Conservation (phyloP, 768 basidiomycete genomes). For the Chiua virens region DNA sequence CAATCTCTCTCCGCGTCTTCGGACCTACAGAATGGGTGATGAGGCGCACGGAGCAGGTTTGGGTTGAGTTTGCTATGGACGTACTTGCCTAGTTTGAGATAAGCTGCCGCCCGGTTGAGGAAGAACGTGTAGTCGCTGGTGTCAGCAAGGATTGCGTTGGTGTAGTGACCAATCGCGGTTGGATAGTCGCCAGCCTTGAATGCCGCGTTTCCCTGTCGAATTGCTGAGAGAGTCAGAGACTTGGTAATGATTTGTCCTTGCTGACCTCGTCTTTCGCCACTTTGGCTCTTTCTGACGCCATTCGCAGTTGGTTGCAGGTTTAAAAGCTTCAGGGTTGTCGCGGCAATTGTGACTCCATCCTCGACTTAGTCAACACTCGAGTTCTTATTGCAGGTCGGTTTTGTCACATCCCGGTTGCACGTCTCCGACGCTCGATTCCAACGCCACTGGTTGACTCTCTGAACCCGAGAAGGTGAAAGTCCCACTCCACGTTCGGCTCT, state of each 20-base stretch:
- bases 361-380: too few relatives aligned
- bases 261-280: constrained; percentile 35
- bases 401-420: background rate
- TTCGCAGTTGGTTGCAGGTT: constrained; percentile 9
- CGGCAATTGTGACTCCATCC: too few relatives aligned
- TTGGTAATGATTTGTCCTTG: background rate
- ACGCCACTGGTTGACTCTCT: background rate
- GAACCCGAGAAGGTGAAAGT: background rate
- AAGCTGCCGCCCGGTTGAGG: constrained; percentile 88
- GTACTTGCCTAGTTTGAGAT: constrained; percentile 94
- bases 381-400: too few relatives aligned
- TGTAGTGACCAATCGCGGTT: constrained; percentile 83
- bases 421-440: background rate
- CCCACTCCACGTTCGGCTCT: background rate
- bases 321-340: background rate
- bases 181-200: constrained; percentile 83
- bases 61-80: constrained; percentile 33
- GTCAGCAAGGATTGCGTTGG: constrained; percentile 74
- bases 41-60: background rate
- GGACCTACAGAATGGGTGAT: constrained; percentile 42
- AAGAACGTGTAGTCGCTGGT: constrained; percentile 71
- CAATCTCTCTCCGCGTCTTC: constrained; percentile 86
- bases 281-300: constrained; percentile 37
- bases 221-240: background rate
- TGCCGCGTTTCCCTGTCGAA: constrained; percentile 74